Percentiles rank a stretch among this genome's conserved stretches.
These are phyloP conservation scores for Lipomyces lipofer DNA, from an alignment of 805 yeast species.

Conservation along the genomic window DNA sequence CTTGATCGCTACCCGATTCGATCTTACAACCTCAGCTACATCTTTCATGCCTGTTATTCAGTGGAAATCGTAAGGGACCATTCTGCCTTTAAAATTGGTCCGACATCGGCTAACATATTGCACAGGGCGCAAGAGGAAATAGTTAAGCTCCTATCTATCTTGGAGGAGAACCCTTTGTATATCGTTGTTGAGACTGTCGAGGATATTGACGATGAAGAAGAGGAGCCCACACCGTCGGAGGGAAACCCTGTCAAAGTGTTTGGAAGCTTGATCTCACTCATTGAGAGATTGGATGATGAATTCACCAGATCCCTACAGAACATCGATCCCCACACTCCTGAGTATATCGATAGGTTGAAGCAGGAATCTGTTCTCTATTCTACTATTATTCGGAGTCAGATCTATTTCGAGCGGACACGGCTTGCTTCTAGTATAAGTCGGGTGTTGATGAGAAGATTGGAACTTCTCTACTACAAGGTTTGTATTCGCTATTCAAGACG, in stretches of 20 bases:
- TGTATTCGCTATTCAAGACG: too few relatives aligned
- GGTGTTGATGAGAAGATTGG: conserved; percentile 78
- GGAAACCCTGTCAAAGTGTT: conserved; percentile 59
- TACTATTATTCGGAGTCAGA: conserved; percentile 78
- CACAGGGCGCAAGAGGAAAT: conserved; percentile 48
- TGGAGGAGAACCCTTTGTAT: conserved; percentile 65
- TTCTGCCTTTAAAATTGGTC: too few relatives aligned
- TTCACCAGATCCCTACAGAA: conserved; percentile 81
- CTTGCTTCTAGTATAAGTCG: conserved; percentile 54
- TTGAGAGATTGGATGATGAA: conserved; percentile 95
- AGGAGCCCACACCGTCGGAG: conserved; percentile 41
- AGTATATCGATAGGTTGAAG: conserved; percentile 84
- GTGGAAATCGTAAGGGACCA: conserved; percentile 78
- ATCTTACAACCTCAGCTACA: conserved; percentile 59
- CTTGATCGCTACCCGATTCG: conserved; percentile 86
- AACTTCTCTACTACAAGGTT: conserved; percentile 93
- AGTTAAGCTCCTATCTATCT: conserved; percentile 58
- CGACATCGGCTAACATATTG: neutral
- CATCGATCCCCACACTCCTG: conserved; percentile 93
- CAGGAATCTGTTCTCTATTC: conserved; percentile 79
- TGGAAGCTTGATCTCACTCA: conserved; percentile 82
- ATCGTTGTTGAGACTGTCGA: conserved; percentile 82
- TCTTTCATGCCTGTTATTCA: conserved; percentile 73
- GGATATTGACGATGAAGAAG: conserved; percentile 62
- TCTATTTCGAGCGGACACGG: conserved; percentile 68